These are phyloP conservation scores for Medicago truncatula DNA, from an alignment of 306 rosid genomes.

Conservation along the genomic window MtrunA17r5.0-ANR NC_053042.1:54740001-54740500, in stretches of 20 bases:
- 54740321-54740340: constrained; percentile 12
- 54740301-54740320: constrained; percentile 37
- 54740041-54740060: no score
- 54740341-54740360: constrained; percentile 12
- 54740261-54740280: constrained; percentile 38
- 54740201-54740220: neutral
- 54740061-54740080: no score
- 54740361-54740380: neutral
- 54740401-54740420: neutral
- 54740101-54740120: no score
- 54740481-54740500: no score
- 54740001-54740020: no score
- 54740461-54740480: no score
- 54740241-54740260: constrained; percentile 45
- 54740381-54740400: neutral
- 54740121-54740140: no score
- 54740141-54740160: no score
- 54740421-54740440: neutral
- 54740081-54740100: no score
- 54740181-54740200: neutral
- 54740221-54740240: constrained; percentile 44
- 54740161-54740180: neutral
- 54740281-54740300: constrained; percentile 44
- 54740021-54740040: no score
- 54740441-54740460: neutral